Conservation (phyloP, 163 green algal species). For the Scenedesmus sp. region DNA sequence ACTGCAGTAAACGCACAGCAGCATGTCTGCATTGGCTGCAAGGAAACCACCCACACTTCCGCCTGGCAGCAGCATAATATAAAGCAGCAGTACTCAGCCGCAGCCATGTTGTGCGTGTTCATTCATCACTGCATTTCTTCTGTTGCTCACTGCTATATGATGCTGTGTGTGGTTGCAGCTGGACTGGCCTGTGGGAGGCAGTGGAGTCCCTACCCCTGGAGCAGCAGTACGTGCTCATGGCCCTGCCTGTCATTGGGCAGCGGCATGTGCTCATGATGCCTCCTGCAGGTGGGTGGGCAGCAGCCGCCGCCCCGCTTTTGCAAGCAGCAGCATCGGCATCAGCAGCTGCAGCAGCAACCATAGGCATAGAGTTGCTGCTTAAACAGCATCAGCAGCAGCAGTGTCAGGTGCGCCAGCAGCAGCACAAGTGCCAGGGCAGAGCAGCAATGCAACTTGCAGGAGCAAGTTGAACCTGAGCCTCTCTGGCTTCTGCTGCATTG, state of each 20-base stretch:
- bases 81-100: background rate
- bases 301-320: background rate
- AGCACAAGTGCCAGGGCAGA: no score
- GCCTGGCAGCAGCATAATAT: background rate
- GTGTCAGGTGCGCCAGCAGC: slow-evolving; percentile 4
- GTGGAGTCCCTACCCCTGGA: slow-evolving; percentile 51
- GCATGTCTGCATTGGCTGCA: no score
- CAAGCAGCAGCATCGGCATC: background rate
- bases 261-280: slow-evolving; percentile 75
- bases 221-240: slow-evolving; percentile 69
- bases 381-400: no score
- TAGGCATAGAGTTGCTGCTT: slow-evolving; percentile 39
- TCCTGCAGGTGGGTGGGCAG: slow-evolving; percentile 27
- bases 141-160: background rate
- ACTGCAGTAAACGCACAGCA: background rate
- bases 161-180: slow-evolving; percentile 25
- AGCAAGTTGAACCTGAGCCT: no score
- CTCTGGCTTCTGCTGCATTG: no score
- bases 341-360: slow-evolving; percentile 50
- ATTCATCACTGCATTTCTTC: background rate
- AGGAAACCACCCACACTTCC: background rate
- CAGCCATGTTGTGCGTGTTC: background rate
- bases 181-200: slow-evolving; percentile 34
- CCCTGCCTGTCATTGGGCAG: slow-evolving; percentile 78
- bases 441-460: no score